Base-by-base conservation (phyloP, 345 rosid species). In the Cardiospermum halicacabum region DNA sequence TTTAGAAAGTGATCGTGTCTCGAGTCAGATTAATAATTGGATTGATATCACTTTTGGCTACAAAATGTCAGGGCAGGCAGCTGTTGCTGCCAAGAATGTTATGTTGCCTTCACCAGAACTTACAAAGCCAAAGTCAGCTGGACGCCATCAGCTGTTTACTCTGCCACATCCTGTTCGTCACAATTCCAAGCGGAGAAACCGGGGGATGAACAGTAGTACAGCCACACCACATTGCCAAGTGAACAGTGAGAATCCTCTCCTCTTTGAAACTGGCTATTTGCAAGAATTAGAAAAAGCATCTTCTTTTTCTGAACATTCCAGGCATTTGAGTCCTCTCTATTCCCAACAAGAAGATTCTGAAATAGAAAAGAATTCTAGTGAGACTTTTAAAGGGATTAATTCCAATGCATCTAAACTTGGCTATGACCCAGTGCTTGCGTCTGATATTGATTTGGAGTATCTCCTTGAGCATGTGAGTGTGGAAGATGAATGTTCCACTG, bases 1-100 rank as follows among this genome's bases (percentile, higher is more conserved):
- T 65, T 72, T 92, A 65, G 98, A 92, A 77, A 84, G 95, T 69
- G 76, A 84, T 28, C 76, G 73, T 56, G 95, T 89, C 64, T 92
- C 98, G 28, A 37, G 79, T 69, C 79, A 75, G 68, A 78, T 92
- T 72, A 95, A 92, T 79, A 81, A 85, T 42, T 92, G 96, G 96
- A 89, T 92, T 54, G 95, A 92, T 74, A 89, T 92, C 65, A 89
- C 78, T 56, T 89, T 92, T 63, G 98, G 98, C 62, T 89, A 85
- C 85, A 87, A 89, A 81, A 87, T 89, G 92, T 87, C 92, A 9
- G 98, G 96, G 56, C 71, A 78, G 67, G 95, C 92, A 64, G 96
- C 98, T 74, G 70, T 89, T 80, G 76, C 79, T 34, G 96, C 98
- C 28, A 92, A 92, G 82, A 92, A 89, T 63, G 96, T 92, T 66